A percentile compares a stretch with the other conserved stretches of the same genome.
Conservation (phyloP, 148 eudicot species). For the Amaranthus palmeri region DNA sequence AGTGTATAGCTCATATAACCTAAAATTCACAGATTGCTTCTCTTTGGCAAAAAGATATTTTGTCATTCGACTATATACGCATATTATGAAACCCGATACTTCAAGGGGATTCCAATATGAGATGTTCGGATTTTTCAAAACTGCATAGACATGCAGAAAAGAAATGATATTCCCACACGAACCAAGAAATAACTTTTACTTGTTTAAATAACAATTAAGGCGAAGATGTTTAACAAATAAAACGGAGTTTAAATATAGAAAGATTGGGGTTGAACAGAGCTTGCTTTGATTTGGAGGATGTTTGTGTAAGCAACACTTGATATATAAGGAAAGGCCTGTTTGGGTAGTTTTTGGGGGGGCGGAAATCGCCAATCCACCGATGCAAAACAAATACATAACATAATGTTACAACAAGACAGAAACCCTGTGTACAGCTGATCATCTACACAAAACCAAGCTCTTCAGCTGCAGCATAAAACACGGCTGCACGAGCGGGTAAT, state of each 20-base stretch:
- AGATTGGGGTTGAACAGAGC: not conserved
- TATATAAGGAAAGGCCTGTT: conserved; percentile 12
- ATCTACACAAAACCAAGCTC: conserved; percentile 21
- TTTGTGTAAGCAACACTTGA: conserved; percentile 9
- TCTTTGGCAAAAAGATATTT: too few relatives aligned
- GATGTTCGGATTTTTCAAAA: too few relatives aligned
- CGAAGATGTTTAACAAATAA: not conserved
- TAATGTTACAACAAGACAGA: conserved; percentile 23
- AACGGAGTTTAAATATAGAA: not conserved
- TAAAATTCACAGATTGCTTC: too few relatives aligned
- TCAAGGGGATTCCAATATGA: too few relatives aligned
- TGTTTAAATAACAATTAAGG: too few relatives aligned
- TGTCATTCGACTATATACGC: too few relatives aligned
- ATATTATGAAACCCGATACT: too few relatives aligned
- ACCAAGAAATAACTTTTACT: too few relatives aligned
- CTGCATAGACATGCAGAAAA: too few relatives aligned
- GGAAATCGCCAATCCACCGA: conserved; percentile 24
- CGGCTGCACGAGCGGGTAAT: conserved; percentile 14
- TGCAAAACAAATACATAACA: conserved; percentile 20
- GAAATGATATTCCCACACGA: too few relatives aligned
- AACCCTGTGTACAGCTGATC: conserved; percentile 24
- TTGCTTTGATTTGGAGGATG: conserved; percentile 3
- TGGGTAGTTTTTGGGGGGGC: conserved; percentile 14
- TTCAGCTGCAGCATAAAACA: conserved; percentile 21
- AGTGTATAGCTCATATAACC: too few relatives aligned